phyloP scores from a whole-genome alignment of 2,329 filamentous ascomycete genomes.

The Colletotrichum musicola region DNA sequence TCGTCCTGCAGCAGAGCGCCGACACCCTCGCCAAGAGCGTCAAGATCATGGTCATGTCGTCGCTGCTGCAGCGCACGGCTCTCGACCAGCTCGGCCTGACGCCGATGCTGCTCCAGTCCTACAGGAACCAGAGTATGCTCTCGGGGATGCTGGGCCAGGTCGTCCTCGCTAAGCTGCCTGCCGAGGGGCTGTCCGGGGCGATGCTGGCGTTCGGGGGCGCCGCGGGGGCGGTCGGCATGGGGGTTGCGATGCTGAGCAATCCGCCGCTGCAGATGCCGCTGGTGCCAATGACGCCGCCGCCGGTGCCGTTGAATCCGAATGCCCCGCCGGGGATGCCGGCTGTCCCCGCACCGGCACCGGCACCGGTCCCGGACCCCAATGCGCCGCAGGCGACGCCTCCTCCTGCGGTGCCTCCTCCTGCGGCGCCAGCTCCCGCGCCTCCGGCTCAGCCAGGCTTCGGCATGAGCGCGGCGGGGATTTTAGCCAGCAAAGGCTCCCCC shows the following conservation, averaged over 20 bases:
- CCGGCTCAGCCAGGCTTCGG: no score
- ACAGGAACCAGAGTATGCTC: constrained; percentile 30
- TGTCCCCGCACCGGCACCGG: neutral
- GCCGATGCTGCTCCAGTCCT: constrained; percentile 19
- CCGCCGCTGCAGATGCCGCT: constrained; percentile 30
- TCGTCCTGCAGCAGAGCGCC: constrained; percentile 31
- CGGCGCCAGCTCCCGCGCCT: no score
- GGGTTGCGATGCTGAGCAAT: constrained; percentile 30
- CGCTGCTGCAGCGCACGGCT: constrained; percentile 27
- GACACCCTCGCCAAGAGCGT: constrained; percentile 31
- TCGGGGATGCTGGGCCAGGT: constrained; percentile 14
- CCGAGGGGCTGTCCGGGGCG: constrained; percentile 23
- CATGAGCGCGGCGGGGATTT: no score
- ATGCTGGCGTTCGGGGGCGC: constrained; percentile 20
- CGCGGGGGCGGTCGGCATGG: constrained; percentile 15
- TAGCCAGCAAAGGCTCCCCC: no score
- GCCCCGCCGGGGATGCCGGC: neutral
- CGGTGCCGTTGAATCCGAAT: neutral
- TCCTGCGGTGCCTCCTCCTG: no score
- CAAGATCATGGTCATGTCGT: constrained; percentile 39
- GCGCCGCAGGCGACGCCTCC: no score
- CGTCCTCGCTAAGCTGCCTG: constrained; percentile 30
- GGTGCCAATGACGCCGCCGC: neutral
- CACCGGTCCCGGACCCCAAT: neutral
- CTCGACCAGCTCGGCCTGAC: constrained; percentile 32